A percentile compares a stretch with the other conserved stretches of the same genome.
Evolutionary conservation across 352 stramenopile genomes (phyloP).

Genomic region (Globisporangium parvum): DNA sequence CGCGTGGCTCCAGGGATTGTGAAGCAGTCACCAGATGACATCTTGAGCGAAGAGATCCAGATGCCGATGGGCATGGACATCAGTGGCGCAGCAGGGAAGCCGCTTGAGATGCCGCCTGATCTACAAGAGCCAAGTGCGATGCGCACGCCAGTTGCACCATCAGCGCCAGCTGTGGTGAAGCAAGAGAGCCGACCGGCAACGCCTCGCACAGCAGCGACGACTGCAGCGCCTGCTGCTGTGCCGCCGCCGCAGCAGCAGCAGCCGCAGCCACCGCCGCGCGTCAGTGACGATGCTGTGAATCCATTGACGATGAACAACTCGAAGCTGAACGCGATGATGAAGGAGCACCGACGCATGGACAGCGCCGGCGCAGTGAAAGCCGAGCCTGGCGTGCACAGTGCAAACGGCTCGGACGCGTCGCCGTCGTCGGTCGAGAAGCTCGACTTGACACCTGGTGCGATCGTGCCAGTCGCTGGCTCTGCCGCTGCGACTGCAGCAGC

Average conservation of each 20-base stretch:
- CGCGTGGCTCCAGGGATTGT: neutral
- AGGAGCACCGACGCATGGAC: conserved; percentile 72
- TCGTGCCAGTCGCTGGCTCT: conserved; percentile 8
- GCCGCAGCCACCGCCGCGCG: neutral
- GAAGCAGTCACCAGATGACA: conserved; percentile 48
- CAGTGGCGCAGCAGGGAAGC: conserved; percentile 23
- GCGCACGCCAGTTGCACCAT: neutral
- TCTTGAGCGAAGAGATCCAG: conserved; percentile 39
- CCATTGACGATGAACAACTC: conserved; percentile 82
- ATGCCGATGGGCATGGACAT: conserved; percentile 12
- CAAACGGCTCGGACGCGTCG: neutral
- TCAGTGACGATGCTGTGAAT: conserved; percentile 30
- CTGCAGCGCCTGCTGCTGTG: neutral
- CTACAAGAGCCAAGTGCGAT: conserved; percentile 33
- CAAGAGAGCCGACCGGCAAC: conserved; percentile 16
- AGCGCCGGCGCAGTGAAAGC: conserved; percentile 26
- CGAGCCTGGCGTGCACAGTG: neutral
- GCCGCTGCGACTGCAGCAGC: conserved; percentile 17
- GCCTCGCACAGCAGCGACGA: neutral
- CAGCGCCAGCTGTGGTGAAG: conserved; percentile 12
- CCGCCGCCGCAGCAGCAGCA: neutral
- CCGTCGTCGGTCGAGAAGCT: conserved; percentile 8
- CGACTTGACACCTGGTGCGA: conserved; percentile 4
- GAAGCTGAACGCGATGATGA: conserved; percentile 84
- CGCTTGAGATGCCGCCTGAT: conserved; percentile 56